A percentile compares a stretch with the other conserved stretches of the same genome.
Conservation (phyloP, 2,329 filamentous ascomycete genomes). For the Microdochium paspali region DNA sequence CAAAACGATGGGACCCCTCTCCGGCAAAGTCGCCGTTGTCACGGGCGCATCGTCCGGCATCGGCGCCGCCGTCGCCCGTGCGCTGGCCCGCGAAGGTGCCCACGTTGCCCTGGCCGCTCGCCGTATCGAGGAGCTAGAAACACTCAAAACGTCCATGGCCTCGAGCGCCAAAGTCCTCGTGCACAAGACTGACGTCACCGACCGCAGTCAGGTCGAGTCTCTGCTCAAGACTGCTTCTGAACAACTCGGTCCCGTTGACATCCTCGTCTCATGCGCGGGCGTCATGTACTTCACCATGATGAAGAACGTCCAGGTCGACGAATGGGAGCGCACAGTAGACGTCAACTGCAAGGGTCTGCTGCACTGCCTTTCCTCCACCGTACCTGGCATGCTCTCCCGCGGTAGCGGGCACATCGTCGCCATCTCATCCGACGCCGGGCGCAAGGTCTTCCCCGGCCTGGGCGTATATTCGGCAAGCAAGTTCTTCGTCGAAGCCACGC, state of each 20-base stretch:
- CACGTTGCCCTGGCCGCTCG: slow-evolving; percentile 65
- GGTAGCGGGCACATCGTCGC: slow-evolving; percentile 66
- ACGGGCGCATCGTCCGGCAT: slow-evolving; percentile 75
- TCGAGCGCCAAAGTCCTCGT: slow-evolving; percentile 55
- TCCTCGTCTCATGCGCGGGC: slow-evolving; percentile 70
- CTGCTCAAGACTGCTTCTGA: slow-evolving; percentile 50
- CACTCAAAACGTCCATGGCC: slow-evolving; percentile 51
- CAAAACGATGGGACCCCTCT: slow-evolving; percentile 43
- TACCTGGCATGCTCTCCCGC: slow-evolving; percentile 63
- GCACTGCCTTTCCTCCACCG: slow-evolving; percentile 58
- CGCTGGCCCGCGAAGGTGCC: slow-evolving; percentile 61
- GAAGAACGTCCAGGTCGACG: slow-evolving; percentile 62
- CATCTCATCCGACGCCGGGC: slow-evolving; percentile 73
- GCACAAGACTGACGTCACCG: slow-evolving; percentile 64
- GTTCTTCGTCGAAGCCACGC: slow-evolving; percentile 75
- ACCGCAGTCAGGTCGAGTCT: slow-evolving; percentile 53
- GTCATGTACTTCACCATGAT: slow-evolving; percentile 91
- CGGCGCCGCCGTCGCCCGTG: slow-evolving; percentile 62
- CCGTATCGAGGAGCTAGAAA: slow-evolving; percentile 58
- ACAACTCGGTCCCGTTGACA: slow-evolving; percentile 63
- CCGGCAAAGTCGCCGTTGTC: slow-evolving; percentile 64
- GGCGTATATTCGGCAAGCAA: slow-evolving; percentile 78
- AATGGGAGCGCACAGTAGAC: slow-evolving; percentile 76
- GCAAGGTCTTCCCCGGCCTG: slow-evolving; percentile 72
- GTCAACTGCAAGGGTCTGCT: slow-evolving; percentile 81